Evolutionary conservation across 2,329 filamentous ascomycete species (phyloP), one percentile per base, ranked within the genome.

Genomic region (Capronia americana): DNA sequence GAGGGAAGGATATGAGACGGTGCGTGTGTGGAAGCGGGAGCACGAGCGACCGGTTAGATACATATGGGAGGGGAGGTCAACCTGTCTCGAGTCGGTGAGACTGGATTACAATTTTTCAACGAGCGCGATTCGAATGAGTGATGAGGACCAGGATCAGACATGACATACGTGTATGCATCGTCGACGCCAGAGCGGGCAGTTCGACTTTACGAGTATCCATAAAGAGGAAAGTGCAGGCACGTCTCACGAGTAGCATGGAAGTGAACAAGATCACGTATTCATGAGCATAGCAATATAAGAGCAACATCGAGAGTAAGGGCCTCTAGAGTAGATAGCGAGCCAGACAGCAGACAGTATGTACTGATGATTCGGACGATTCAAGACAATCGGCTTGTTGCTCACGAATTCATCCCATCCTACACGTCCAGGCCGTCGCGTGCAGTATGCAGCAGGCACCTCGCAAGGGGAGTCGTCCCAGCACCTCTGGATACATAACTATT

Each of bases 1-100:
- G 64, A 69, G 28, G 64, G 64, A 8, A 65, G 32, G 48, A 48
- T 69, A 34, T 69, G 64, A 69, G 38, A n/a, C n/a, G n/a, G n/a
- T 20, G 17, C 5, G 17, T 1, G 38, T 7, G 1, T n/a, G 17
- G 38, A n/a, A 17, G 38, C 6, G 38, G 38, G 17, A n/a, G 17
- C 38, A n/a, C 17, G 17, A 44, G 14, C 17, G 17, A 17, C 38
- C 1, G 5, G 17, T 1, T n/a, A 34, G 8, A 10, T n/a, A n/a
- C 7, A 8, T 14, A 17, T 1, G 38, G 17, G 38, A n/a, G 17
- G 17, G 17, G 17, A n/a, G 14, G 20, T n/a, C 17, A 44, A 17
- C 14, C 17, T 44, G 17, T 44, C 34, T 44, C 17, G 17, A n/a
- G 38, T 6, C 38, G 7, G 17, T n/a, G 5, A n/a, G 17, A 3